phyloP scores from a whole-genome alignment of 441 rosid genomes.

The Gossypium davidsonii region DNA sequence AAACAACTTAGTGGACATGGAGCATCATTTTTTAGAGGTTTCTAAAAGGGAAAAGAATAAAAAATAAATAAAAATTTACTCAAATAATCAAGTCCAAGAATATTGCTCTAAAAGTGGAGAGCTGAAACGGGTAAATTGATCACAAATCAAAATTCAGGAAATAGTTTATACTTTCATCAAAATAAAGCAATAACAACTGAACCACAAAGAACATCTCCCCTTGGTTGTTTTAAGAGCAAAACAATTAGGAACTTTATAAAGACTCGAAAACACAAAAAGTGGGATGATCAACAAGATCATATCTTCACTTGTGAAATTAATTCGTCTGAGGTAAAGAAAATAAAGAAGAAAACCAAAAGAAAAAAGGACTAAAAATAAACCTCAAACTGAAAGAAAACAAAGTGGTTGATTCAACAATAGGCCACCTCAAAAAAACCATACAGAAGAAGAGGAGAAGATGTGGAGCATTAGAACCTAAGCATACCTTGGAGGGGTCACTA shows the following conservation, averaged over 20 bases:
- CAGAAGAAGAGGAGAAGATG: not conserved
- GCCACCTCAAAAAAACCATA: not conserved
- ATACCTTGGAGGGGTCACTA: slow-evolving; percentile 19
- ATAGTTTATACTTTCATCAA: slow-evolving; percentile 15
- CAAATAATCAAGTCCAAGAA: slow-evolving; percentile 46
- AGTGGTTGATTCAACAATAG: not conserved
- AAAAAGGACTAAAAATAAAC: not conserved
- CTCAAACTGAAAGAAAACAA: slow-evolving; percentile 10
- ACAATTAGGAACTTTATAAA: slow-evolving; percentile 16
- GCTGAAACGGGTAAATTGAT: slow-evolving; percentile 18
- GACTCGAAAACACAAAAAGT: slow-evolving; percentile 17
- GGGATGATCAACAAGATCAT: slow-evolving; percentile 15
- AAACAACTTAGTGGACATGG: slow-evolving; percentile 48
- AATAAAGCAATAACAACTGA: slow-evolving; percentile 1
- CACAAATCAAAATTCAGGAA: slow-evolving; percentile 26
- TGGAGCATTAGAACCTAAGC: not conserved
- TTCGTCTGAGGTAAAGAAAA: not conserved
- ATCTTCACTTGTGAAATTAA: not conserved
- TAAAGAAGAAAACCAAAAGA: not conserved
- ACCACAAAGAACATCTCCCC: not conserved
- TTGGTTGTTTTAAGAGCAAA: slow-evolving; percentile 7
- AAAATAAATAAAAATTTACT: slow-evolving; percentile 16
- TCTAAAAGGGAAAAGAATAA: slow-evolving; percentile 16
- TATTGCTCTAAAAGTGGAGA: slow-evolving; percentile 26
- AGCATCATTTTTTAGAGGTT: slow-evolving; percentile 28